phyloP scores from a whole-genome alignment of 2,329 filamentous ascomycete species.

The Colletotrichum truncatum region DNA sequence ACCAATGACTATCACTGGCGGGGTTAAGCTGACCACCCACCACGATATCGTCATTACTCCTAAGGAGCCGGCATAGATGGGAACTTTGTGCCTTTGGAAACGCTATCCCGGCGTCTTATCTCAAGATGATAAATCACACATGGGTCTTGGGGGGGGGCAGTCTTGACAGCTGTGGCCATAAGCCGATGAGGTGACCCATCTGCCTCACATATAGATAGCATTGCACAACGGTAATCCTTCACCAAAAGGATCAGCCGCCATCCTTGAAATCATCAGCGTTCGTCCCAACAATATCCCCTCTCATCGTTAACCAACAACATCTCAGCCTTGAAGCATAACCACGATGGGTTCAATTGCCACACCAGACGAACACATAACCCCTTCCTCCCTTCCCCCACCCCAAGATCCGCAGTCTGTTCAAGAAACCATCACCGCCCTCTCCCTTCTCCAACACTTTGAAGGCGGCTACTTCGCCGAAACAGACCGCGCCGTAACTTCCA shows the following conservation, averaged over 20 bases:
- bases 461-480: constrained; percentile 73
- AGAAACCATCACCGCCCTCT: constrained; percentile 47
- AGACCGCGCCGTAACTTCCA: constrained; percentile 58
- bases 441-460: constrained; percentile 66
- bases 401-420: constrained; percentile 27
- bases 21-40: no score
- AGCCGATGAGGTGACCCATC: no score
- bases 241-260: no score
- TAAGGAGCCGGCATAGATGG: no score
- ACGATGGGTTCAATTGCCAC: not conserved
- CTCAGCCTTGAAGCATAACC: no score
- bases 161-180: not conserved
- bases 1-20: no score
- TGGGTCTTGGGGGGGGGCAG: not conserved
- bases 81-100: no score
- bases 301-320: not conserved
- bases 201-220: not conserved
- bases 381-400: constrained; percentile 20
- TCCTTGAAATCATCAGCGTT: no score
- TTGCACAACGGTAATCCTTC: not conserved
- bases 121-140: not conserved
- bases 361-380: not conserved
- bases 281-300: no score
- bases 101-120: not conserved
- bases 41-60: no score